These are phyloP conservation scores for Fraxinus ornus DNA, from an alignment of 305 asterid species.

Conservation along the genomic window DNA sequence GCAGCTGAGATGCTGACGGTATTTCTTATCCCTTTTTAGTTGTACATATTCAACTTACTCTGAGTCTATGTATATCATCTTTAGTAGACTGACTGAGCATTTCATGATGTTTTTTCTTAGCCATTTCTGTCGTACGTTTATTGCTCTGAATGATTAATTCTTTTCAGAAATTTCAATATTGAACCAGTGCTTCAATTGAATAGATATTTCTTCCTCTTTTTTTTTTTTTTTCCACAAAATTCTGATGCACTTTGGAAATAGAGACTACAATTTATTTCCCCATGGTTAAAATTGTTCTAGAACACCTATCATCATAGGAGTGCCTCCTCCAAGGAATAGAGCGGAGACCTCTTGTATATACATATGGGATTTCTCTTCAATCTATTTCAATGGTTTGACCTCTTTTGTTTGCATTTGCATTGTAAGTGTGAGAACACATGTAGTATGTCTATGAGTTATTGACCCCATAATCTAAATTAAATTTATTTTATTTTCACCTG, in stretches of 20 bases:
- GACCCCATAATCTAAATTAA: slow-evolving; percentile 4
- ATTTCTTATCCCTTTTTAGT: slow-evolving; percentile 22
- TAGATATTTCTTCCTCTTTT: neutral
- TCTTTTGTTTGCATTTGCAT: neutral
- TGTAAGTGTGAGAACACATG: neutral
- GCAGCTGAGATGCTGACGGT: slow-evolving; percentile 98
- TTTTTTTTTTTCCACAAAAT: neutral
- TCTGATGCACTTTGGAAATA: neutral
- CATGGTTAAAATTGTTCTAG: neutral
- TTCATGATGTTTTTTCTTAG: slow-evolving; percentile 2
- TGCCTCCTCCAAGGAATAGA: neutral
- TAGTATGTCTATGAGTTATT: neutral
- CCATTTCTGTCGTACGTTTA: slow-evolving; percentile 19
- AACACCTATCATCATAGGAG: neutral
- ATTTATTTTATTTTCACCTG: slow-evolving; percentile 3
- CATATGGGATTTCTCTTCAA: neutral
- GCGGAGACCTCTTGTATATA: neutral
- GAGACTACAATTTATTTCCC: neutral
- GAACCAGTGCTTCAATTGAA: slow-evolving; percentile 15
- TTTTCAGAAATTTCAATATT: slow-evolving; percentile 21
- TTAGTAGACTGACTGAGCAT: neutral
- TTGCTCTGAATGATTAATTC: slow-evolving; percentile 5
- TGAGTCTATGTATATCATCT: slow-evolving; percentile 16
- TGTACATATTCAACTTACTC: slow-evolving; percentile 7
- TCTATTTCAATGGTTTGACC: neutral